phyloP scores from a whole-genome alignment of 73 alveolate genomes.

The Paramecium biaurelia region DNA sequence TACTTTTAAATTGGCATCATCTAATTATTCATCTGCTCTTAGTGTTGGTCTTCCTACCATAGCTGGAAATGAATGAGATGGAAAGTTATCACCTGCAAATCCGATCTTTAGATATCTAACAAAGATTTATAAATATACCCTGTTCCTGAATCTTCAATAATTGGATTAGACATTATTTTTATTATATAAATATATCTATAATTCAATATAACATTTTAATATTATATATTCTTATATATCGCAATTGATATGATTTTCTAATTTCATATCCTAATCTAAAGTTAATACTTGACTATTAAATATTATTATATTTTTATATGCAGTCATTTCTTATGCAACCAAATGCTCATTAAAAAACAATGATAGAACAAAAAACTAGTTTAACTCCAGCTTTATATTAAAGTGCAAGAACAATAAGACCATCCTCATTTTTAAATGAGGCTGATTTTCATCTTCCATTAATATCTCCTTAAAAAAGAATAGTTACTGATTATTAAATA shows the following conservation, averaged over 20 bases:
- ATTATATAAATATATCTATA: background rate
- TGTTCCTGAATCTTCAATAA: constrained; percentile 65
- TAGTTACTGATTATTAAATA: background rate
- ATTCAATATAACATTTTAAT: background rate
- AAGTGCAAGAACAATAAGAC: background rate
- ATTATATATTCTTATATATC: no score
- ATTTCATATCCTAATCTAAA: background rate
- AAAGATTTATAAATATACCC: constrained; percentile 11
- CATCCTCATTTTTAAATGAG: background rate
- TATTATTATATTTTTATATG: background rate
- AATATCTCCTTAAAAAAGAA: background rate
- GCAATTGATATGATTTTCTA: background rate
- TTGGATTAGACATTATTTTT: constrained; percentile 40
- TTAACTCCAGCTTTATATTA: background rate
- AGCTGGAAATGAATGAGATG: constrained; percentile 85
- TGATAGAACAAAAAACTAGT: background rate
- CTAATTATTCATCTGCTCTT: constrained; percentile 84
- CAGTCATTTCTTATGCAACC: background rate
- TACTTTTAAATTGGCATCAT: constrained; percentile 75
- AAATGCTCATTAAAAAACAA: background rate
- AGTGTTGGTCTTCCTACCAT: constrained; percentile 92
- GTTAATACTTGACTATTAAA: background rate
- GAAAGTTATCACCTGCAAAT: constrained; percentile 84
- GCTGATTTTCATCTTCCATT: background rate
- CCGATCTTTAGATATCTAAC: constrained; percentile 90